Evolutionary conservation across 148 eudicot genomes (phyloP), one percentile per base, ranked within the genome.

Genomic region (Euryodendron excelsum): DNA sequence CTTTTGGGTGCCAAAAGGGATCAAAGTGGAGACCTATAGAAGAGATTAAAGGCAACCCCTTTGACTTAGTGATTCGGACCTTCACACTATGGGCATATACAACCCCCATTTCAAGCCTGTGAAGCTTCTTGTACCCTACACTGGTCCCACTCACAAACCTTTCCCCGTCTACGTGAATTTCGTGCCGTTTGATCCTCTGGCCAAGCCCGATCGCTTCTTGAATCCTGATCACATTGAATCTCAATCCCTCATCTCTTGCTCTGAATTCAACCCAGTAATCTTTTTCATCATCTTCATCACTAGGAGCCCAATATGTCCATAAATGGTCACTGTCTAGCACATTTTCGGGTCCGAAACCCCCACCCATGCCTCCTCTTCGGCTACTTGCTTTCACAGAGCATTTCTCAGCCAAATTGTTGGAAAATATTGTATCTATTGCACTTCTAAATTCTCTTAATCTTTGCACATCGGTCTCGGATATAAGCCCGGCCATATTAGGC

Each of bases 251-350:
- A 76, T 75, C 76, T 3, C n/a, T 72, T 6, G 81, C 79, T 48
- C 31, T 84, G 25, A 94, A 69, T 67, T 91, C 96, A 39, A 94
- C 88, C 98, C 98, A 93, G 47, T 86, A 87, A 48, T 73, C 73
- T 10, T 75, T 30, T 27, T 27, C n/a, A n/a, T n/a, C n/a, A n/a
- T n/a, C 58, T 36, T 84, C 76, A 0, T 75, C 94, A 41, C 71
- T 77, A 1, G 98, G 98, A 31, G 92, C 94, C 98, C 98, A 94
- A 21, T 94, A 94, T 0, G 97, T 90, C 97, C 98, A 93, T 18
- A 93, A 72, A 72, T 89, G 93, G 72, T 94, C 98, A 17, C 69
- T 67, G 34, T 94, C 98, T 8, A 94, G 74, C 74, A 92, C 86
- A 37, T 79, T 86, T 80, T 83, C 86, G 0, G 96, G 91, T 7